phyloP scores from a whole-genome alignment of 2,329 filamentous ascomycete species.

The Aureobasidium sp. region DNA sequence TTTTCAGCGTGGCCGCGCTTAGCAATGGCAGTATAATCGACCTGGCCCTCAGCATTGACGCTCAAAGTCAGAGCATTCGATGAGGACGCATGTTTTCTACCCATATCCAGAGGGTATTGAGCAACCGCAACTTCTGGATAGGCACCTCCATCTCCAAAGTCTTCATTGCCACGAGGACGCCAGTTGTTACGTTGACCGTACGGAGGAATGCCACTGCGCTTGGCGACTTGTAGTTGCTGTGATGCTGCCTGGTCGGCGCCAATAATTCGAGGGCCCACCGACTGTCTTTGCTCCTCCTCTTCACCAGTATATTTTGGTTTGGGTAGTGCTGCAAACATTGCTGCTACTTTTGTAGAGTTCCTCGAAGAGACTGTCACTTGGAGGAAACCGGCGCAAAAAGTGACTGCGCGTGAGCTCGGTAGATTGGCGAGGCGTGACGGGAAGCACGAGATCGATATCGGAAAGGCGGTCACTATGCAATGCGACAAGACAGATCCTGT shows the following conservation, averaged over 20 bases:
- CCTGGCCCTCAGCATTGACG: slow-evolving; percentile 83
- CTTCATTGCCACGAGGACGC: slow-evolving; percentile 80
- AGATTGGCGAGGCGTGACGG: neutral
- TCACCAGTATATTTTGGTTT: slow-evolving; percentile 88
- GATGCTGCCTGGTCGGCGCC: slow-evolving; percentile 74
- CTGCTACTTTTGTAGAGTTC: slow-evolving; percentile 41
- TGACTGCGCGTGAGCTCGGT: neutral
- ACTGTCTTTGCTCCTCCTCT: slow-evolving; percentile 73
- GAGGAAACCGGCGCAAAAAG: neutral
- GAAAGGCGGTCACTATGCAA: neutral
- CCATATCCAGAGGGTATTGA: slow-evolving; percentile 95
- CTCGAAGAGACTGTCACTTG: neutral
- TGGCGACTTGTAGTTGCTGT: slow-evolving; percentile 67
- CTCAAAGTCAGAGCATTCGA: slow-evolving; percentile 90
- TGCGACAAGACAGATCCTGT: neutral
- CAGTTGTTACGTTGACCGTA: slow-evolving; percentile 85
- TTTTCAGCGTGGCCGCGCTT: slow-evolving; percentile 77
- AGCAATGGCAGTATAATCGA: slow-evolving; percentile 94
- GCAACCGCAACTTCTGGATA: slow-evolving; percentile 87
- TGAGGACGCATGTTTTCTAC: slow-evolving; percentile 60
- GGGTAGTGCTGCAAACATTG: slow-evolving; percentile 62
- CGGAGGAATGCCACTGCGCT: slow-evolving; percentile 64
- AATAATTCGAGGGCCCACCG: slow-evolving; percentile 75
- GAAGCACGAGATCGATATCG: neutral
- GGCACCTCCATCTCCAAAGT: slow-evolving; percentile 92